Conservation (phyloP, 805 yeast species). For the Phaffomyces antillensis region DNA sequence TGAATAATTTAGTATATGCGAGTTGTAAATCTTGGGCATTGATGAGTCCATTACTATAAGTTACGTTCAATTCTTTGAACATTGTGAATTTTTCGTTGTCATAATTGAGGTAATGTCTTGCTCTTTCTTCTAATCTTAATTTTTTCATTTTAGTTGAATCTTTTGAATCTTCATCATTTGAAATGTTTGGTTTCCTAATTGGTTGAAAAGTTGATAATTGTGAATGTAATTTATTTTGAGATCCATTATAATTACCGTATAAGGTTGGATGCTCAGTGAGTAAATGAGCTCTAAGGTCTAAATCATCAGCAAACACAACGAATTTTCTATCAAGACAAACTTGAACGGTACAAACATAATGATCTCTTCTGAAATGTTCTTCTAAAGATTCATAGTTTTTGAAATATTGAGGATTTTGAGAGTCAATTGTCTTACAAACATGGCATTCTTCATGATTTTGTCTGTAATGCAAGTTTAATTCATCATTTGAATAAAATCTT, state of each 20-base stretch:
- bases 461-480: slow-evolving; percentile 72
- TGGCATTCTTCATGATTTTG: slow-evolving; percentile 84
- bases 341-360: slow-evolving; percentile 71
- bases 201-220: slow-evolving; percentile 56
- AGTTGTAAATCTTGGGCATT: slow-evolving; percentile 41
- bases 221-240: slow-evolving; percentile 35
- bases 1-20: slow-evolving; percentile 44
- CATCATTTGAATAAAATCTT: slow-evolving; percentile 85
- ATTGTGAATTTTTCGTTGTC: slow-evolving; percentile 36
- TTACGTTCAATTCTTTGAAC: slow-evolving; percentile 43
- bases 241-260: slow-evolving; percentile 30
- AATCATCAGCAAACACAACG: slow-evolving; percentile 82
- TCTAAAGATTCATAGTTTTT: slow-evolving; percentile 67
- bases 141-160: slow-evolving; percentile 40
- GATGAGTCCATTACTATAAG: slow-evolving; percentile 39
- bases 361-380: slow-evolving; percentile 66
- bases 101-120: slow-evolving; percentile 67
- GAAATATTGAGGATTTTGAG: slow-evolving; percentile 65
- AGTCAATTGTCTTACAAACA: slow-evolving; percentile 69
- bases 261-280: slow-evolving; percentile 68
- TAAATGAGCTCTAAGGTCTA: slow-evolving; percentile 86
- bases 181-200: slow-evolving; percentile 7
- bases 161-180: slow-evolving; percentile 19
- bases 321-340: slow-evolving; percentile 82
- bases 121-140: slow-evolving; percentile 73